phyloP scores from a whole-genome alignment of 2,329 filamentous ascomycete species.

The Ophiostoma perfectum region DNA sequence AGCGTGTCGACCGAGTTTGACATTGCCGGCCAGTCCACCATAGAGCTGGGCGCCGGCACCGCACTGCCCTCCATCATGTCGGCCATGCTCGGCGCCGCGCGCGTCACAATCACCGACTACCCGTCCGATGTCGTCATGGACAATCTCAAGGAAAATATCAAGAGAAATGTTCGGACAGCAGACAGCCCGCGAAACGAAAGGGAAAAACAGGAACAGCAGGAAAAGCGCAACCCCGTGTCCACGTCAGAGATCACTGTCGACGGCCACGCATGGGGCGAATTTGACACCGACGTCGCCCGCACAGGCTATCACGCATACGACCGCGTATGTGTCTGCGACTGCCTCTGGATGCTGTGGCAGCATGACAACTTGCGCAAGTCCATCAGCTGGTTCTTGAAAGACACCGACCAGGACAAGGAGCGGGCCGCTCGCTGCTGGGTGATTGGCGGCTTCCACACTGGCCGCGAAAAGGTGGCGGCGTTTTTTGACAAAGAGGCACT shows the following conservation, averaged over 20 bases:
- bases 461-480: constrained; percentile 56
- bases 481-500: constrained; percentile 55
- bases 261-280: constrained; percentile 61
- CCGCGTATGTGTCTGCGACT: constrained; percentile 64
- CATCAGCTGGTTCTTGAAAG: constrained; percentile 56
- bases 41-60: constrained; percentile 65
- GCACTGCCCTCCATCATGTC: constrained; percentile 49
- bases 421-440: constrained; percentile 46
- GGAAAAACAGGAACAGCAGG: too few relatives aligned
- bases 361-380: constrained; percentile 61
- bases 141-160: constrained; percentile 54
- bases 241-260: constrained; percentile 40
- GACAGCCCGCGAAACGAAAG: neutral
- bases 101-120: constrained; percentile 62
- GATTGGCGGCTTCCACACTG: constrained; percentile 69
- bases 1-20: constrained; percentile 35
- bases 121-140: constrained; percentile 55
- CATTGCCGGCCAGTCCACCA: constrained; percentile 46
- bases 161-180: constrained; percentile 41
- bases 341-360: constrained; percentile 69
- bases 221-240: neutral
- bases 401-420: constrained; percentile 2
- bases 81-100: constrained; percentile 42
- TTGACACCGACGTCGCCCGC: constrained; percentile 30
- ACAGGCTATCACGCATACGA: constrained; percentile 44